Base-by-base conservation (phyloP, 257 asterid species). In the Mitragyna speciosa region DNA sequence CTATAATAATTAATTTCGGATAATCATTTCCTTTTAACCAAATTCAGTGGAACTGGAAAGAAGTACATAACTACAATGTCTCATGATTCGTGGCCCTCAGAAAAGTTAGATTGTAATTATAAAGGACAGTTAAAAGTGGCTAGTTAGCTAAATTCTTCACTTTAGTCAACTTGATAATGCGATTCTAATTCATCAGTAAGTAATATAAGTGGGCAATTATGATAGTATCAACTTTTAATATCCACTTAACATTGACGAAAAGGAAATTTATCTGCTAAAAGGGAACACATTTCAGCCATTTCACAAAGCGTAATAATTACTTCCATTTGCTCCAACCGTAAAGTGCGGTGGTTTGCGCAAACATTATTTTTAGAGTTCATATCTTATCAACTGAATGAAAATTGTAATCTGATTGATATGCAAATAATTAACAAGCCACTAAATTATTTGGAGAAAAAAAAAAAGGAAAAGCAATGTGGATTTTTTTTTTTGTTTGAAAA, bases 151-250 rank as follows among this genome's bases (percentile, higher is more conserved):
- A 71, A 77, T 54, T 59, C 54, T 58, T 67, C 8, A 24, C 61
- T 49, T 72, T 17, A 58, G 79, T 75, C 75, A 73, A 78, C 81
- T 79, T 76, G 49, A 52, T 70, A 68, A 43, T 61, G 76, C 41
- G 28, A 75, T 80, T 56, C 26, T 77, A 82, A 78, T 73, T 72
- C 82, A 82, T 81, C 72, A 51, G 80, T 6, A 58, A 69, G 82
- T 66, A 82, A 79, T 72, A 78, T 87, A 78, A 72, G 82, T 79
- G 81, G 66, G 88, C 80, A 78, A 87, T 85, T 28, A 85, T 85
- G 86, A 83, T 36, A 28, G 26, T 22, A 45, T 73, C 82, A 69
- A 83, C 80, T 77, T 80, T 84, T 79, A 69, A 71, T 48, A 74
- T 63, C 82, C 81, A 75, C 81, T 66, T 52, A 75, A 83, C 54